A percentile compares a stretch with the other conserved stretches of the same genome.
phyloP scores from a whole-genome alignment of 169 alveolate genomes.

The Neospora caninum region DNA sequence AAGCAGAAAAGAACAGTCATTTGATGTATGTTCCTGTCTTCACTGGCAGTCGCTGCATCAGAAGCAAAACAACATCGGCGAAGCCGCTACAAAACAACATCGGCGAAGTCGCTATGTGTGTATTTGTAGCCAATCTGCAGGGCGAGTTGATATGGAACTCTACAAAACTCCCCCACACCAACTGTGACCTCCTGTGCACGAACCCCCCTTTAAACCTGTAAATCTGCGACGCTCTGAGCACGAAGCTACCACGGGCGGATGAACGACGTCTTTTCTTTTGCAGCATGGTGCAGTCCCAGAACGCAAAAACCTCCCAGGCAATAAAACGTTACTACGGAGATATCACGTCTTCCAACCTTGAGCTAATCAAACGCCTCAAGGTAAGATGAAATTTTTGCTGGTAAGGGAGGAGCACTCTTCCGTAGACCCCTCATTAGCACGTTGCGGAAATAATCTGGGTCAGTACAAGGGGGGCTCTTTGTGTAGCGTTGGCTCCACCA shows the following conservation, averaged over 20 bases:
- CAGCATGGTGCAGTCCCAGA: constrained; percentile 73
- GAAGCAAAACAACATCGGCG: constrained; percentile 71
- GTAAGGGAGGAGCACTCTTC: neutral
- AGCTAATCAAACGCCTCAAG: constrained; percentile 82
- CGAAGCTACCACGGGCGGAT: too few relatives aligned
- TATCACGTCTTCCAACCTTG: constrained; percentile 86
- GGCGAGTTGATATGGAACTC: too few relatives aligned
- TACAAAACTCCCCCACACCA: too few relatives aligned
- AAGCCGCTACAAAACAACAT: too few relatives aligned
- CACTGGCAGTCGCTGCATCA: constrained; percentile 64
- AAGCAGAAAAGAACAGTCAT: constrained; percentile 65
- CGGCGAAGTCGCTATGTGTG: too few relatives aligned
- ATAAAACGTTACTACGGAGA: constrained; percentile 88
- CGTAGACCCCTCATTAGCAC: too few relatives aligned
- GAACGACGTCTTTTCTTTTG: neutral
- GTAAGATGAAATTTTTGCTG: neutral
- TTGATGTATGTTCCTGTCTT: neutral
- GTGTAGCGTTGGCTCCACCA: neutral
- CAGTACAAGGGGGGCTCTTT: neutral
- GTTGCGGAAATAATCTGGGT: too few relatives aligned
- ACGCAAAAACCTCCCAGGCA: constrained; percentile 74
- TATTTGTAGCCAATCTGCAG: too few relatives aligned
- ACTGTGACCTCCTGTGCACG: too few relatives aligned
- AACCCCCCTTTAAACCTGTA: too few relatives aligned
- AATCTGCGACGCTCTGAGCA: too few relatives aligned